These are phyloP conservation scores for Pyrus communis DNA, from an alignment of 306 rosid species.

Conservation along the genomic window DNA sequence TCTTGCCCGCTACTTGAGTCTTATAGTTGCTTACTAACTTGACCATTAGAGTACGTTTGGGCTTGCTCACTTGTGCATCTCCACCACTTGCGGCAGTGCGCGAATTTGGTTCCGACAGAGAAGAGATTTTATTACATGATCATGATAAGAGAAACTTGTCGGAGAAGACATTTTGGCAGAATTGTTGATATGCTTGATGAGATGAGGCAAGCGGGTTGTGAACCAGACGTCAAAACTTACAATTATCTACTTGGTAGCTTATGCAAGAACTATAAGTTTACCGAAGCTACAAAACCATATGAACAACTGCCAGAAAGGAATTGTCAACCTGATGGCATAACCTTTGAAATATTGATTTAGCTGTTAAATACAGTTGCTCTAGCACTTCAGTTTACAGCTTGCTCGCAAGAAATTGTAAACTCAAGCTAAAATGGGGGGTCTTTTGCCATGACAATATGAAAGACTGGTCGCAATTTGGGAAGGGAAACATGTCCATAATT, in stretches of 20 bases:
- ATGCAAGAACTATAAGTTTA: constrained; percentile 35
- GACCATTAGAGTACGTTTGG: too few species aligned
- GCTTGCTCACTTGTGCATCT: too few species aligned
- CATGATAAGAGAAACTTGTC: constrained; percentile 44
- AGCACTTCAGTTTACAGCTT: constrained; percentile 45
- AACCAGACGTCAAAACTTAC: constrained; percentile 24
- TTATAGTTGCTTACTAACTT: too few species aligned
- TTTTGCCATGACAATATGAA: too few species aligned
- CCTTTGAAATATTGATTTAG: constrained; percentile 41
- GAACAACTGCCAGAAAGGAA: constrained; percentile 33
- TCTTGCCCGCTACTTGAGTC: too few species aligned
- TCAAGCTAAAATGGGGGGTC: too few species aligned
- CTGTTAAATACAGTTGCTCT: constrained; percentile 26
- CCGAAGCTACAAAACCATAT: constrained; percentile 35
- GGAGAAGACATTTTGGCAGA: constrained; percentile 36
- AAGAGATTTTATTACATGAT: constrained; percentile 34
- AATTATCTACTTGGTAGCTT: constrained; percentile 49
- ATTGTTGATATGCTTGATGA: constrained; percentile 44
- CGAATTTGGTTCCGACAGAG: not conserved
- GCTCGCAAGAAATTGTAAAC: constrained; percentile 1
- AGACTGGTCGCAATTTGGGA: too few species aligned
- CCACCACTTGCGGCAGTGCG: too few species aligned
- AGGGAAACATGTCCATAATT: too few species aligned
- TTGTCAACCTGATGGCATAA: constrained; percentile 36
- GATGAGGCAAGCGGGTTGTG: constrained; percentile 45